A percentile compares a stretch with the other conserved stretches of the same genome.
Conservation (phyloP, 129 eudicot species). For the Artemisia annua region DNA sequence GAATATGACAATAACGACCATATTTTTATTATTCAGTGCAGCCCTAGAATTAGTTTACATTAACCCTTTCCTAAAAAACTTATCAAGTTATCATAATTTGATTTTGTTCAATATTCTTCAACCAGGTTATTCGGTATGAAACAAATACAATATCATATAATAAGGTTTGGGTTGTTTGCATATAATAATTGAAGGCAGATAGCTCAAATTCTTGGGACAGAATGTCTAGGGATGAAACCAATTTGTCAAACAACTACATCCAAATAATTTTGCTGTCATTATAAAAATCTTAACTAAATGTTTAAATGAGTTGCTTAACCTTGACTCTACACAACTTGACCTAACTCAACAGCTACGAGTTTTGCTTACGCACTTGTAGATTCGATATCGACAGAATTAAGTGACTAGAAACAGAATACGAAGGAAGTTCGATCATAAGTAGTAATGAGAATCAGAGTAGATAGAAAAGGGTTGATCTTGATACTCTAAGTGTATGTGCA, state of each 20-base stretch:
- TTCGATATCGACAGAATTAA: not conserved
- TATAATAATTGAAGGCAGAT: slow-evolving; percentile 31
- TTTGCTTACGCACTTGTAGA: slow-evolving; percentile 24
- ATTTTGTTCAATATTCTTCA: not conserved
- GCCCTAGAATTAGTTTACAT: not conserved
- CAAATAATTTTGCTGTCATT: slow-evolving; percentile 6
- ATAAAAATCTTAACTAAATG: not conserved
- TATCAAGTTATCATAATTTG: not conserved
- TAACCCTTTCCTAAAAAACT: not conserved
- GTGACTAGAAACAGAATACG: slow-evolving; percentile 27
- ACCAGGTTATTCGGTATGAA: not conserved
- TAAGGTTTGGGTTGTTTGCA: slow-evolving; percentile 3
- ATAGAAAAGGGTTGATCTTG: slow-evolving; percentile 32
- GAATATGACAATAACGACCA: slow-evolving; percentile 34
- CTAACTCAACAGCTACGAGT: not conserved
- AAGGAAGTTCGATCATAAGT: slow-evolving; percentile 5
- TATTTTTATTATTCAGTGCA: slow-evolving; percentile 1
- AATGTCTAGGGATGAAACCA: slow-evolving; percentile 34
- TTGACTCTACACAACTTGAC: not conserved
- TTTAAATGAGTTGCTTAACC: slow-evolving; percentile 12
- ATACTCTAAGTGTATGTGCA: slow-evolving; percentile 13
- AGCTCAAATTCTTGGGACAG: slow-evolving; percentile 32
- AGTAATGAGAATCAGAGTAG: slow-evolving; percentile 31
- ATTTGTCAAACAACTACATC: slow-evolving; percentile 30
- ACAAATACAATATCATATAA: not conserved